Evolutionary conservation across 2,329 filamentous ascomycete species (phyloP), one percentile per base, ranked within the genome.

Genomic region (Aspergillus phoenicis): DNA sequence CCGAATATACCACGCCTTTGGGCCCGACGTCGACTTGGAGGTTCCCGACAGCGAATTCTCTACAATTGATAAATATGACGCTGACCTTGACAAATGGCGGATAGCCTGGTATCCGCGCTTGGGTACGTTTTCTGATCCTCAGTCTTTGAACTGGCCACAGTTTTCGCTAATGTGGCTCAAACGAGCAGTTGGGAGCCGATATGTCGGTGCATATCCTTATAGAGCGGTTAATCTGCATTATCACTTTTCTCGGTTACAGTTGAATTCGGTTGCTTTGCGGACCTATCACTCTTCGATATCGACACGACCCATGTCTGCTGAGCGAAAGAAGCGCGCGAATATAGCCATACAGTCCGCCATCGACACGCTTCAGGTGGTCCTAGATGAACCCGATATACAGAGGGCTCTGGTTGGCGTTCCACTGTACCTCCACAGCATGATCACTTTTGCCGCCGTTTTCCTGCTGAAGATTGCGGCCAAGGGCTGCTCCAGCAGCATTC

Each of bases 181-280:
- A 20, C 55, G 30, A 45, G 17, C 59, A 83, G 81, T 73, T 51
- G 77, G 78, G 33, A 81, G 81, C 61, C 75, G 76, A 58, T 77
- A 81, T 62, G 75, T 84, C 38, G 77, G 80, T 41, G 74, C 77
- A 54, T 84, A 83, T 65, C 82, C 82, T 20, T 77, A 79, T 57
- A 82, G 82, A 68, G 81, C 80, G 24, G 80, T 83, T 6, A 74
- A 75, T 28, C 73, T 84, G 61, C 81, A 84, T 65, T 82, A 82
- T 62, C 75, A 83, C 66, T 84, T 83, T 65, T 82, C 80, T 51
- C 78, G 81, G 52, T 70, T 84, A 17, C 80, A 83, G 51, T 71
- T 84, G 8, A 80, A 82, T 48, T 83, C 82, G 4, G 78, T 83
- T 26, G 81, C 81, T 30, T 69, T 84, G 24, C 77, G 81, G 30